phyloP scores from a whole-genome alignment of 73 alveolate genomes.

The Paramecium bursaria region DNA sequence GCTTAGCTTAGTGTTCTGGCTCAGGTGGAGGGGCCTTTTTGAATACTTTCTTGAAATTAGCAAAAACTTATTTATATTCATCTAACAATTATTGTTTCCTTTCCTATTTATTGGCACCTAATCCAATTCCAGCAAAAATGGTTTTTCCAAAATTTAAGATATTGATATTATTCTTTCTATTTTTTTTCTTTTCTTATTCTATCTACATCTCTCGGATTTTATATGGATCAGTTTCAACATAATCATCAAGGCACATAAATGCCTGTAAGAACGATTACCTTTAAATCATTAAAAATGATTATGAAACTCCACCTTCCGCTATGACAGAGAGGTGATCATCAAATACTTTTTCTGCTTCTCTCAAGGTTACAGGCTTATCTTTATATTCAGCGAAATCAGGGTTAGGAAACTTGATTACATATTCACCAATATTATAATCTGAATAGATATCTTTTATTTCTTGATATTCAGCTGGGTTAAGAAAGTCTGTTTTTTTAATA shows the following conservation, averaged over 20 bases:
- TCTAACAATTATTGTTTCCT: too few species aligned
- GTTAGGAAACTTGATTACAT: constrained; percentile 28
- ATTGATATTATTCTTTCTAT: too few species aligned
- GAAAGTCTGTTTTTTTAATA: constrained; percentile 40
- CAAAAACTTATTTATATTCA: too few species aligned
- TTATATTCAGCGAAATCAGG: constrained; percentile 3
- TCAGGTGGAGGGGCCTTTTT: too few species aligned
- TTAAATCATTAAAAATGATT: background rate
- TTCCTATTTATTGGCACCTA: too few species aligned
- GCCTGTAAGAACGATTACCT: background rate
- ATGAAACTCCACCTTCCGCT: constrained; percentile 49
- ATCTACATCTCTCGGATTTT: too few species aligned
- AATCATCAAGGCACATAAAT: constrained; percentile 9
- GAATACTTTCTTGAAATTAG: too few species aligned
- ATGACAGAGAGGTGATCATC: constrained; percentile 13
- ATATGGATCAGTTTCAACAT: constrained; percentile 41
- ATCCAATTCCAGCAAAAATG: too few species aligned
- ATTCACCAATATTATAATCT: constrained; percentile 54
- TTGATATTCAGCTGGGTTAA: constrained; percentile 43
- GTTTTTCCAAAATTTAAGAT: too few species aligned
- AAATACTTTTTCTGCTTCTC: constrained; percentile 58
- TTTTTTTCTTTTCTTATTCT: too few species aligned
- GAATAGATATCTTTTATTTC: constrained; percentile 32
- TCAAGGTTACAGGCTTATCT: background rate
- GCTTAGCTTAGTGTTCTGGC: too few species aligned